phyloP scores from a whole-genome alignment of 129 eudicot species.

The Flaveria bidentis region DNA sequence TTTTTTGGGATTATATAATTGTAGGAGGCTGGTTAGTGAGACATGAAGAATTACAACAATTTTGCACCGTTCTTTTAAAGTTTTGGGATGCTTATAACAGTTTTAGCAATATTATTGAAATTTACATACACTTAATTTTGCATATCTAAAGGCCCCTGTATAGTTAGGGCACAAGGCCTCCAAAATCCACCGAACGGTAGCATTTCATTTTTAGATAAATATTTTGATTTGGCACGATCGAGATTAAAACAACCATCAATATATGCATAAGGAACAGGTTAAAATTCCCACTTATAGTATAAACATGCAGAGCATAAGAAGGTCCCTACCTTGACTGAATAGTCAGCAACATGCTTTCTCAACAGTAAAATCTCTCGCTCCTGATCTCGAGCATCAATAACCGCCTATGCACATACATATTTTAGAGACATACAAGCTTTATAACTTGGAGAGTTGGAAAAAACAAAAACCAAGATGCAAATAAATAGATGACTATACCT shows the following conservation, averaged over 20 bases:
- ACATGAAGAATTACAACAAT: not conserved
- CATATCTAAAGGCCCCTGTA: not conserved
- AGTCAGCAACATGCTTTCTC: conserved; percentile 74
- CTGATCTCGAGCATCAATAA: conserved; percentile 58
- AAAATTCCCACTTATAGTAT: not conserved
- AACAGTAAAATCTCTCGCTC: conserved; percentile 72
- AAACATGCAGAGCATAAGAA: not conserved
- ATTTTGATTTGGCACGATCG: not conserved
- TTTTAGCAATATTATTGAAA: not conserved
- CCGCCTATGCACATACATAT: conserved; percentile 38
- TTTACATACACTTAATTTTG: not conserved
- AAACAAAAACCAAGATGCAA: not conserved
- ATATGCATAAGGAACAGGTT: not conserved
- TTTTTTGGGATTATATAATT: not conserved
- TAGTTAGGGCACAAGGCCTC: not conserved
- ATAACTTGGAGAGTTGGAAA: not conserved
- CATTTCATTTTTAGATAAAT: not conserved
- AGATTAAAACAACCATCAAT: not conserved
- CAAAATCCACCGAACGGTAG: not conserved
- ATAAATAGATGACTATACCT: conserved; percentile 39
- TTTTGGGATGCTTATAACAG: not conserved
- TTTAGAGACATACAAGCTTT: not conserved
- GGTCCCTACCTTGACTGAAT: conserved; percentile 62
- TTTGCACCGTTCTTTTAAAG: not conserved
- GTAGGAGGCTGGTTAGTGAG: not conserved